Conservation (phyloP, 352 stramenopile species). For the Pythium myriotylum region DNA sequence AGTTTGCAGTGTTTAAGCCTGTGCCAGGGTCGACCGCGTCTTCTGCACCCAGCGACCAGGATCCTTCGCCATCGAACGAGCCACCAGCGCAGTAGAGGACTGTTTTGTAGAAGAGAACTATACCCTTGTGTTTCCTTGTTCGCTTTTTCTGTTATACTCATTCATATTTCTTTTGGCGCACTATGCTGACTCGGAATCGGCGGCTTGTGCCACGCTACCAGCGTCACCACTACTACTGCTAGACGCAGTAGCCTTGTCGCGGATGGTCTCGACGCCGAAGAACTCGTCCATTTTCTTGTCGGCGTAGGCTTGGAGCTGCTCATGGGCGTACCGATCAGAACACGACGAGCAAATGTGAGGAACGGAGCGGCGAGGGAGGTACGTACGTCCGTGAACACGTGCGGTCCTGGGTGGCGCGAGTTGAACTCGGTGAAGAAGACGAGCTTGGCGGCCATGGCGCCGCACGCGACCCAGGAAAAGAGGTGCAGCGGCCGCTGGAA, state of each 20-base stretch:
- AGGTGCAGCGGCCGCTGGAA: slow-evolving; percentile 85
- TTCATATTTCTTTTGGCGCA: background rate
- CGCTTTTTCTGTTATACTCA: background rate
- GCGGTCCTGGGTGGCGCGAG: slow-evolving; percentile 49
- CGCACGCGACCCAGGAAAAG: slow-evolving; percentile 79
- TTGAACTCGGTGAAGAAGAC: slow-evolving; percentile 87
- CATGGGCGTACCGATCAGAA: background rate
- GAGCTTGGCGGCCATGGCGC: slow-evolving; percentile 80
- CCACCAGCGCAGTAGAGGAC: slow-evolving; percentile 14
- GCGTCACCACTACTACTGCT: background rate
- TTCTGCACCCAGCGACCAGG: slow-evolving; percentile 20
- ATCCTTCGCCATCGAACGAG: slow-evolving; percentile 18
- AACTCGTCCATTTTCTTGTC: slow-evolving; percentile 87
- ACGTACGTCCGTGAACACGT: slow-evolving; percentile 80
- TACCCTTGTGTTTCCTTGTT: background rate
- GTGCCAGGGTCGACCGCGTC: slow-evolving; percentile 32
- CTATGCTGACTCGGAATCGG: background rate
- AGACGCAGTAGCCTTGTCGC: slow-evolving; percentile 6
- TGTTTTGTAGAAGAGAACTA: slow-evolving; percentile 10
- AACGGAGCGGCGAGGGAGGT: slow-evolving; percentile 3
- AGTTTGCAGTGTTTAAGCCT: slow-evolving; percentile 90
- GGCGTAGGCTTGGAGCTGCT: slow-evolving; percentile 72
- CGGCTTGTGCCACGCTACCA: background rate
- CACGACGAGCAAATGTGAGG: background rate
- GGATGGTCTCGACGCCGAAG: slow-evolving; percentile 72